Conservation (phyloP, 805 yeast species). For the Candida rishiriensis region DNA sequence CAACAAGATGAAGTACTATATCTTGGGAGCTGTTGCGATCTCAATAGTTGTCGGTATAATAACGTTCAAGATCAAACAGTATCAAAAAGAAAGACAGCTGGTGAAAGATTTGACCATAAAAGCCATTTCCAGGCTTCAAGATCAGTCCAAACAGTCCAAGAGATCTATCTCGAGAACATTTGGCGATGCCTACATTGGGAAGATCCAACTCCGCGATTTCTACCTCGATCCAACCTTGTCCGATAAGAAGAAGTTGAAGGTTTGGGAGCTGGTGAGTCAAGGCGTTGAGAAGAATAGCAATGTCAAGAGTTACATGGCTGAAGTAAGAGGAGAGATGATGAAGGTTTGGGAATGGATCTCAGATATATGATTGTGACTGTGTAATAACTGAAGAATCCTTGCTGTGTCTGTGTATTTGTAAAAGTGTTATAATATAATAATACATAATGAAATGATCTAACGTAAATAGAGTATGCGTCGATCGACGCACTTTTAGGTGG, state of each 20-base stretch:
- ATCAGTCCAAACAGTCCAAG: slow-evolving; percentile 35
- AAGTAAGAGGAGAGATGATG: slow-evolving; percentile 82
- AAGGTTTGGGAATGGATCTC: slow-evolving; percentile 87
- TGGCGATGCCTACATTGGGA: slow-evolving; percentile 47
- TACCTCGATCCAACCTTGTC: slow-evolving; percentile 38
- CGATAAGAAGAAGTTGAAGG: slow-evolving; percentile 36
- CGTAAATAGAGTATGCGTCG: too few relatives aligned
- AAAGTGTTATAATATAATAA: too few relatives aligned
- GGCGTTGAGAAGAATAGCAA: slow-evolving; percentile 63
- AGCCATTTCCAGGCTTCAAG: slow-evolving; percentile 46
- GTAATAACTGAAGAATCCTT: too few relatives aligned
- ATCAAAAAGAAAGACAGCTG: slow-evolving; percentile 35
- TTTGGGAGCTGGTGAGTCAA: slow-evolving; percentile 57
- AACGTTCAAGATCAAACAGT: slow-evolving; percentile 33
- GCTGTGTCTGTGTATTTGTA: too few relatives aligned
- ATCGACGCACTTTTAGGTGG: too few relatives aligned
- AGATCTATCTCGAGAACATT: slow-evolving; percentile 30
- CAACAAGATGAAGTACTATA: slow-evolving; percentile 18
- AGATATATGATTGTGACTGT: slow-evolving; percentile 18
- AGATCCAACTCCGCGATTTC: slow-evolving; percentile 69
- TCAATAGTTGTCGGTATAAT: slow-evolving; percentile 6
- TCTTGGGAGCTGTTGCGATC: slow-evolving; percentile 11
- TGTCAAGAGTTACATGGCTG: slow-evolving; percentile 57
- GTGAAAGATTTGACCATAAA: slow-evolving; percentile 43
- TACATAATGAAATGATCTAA: too few relatives aligned